Base-by-base conservation (phyloP, 495 filamentous ascomycete genomes). In the Thermothielavioides terrestris region DNA sequence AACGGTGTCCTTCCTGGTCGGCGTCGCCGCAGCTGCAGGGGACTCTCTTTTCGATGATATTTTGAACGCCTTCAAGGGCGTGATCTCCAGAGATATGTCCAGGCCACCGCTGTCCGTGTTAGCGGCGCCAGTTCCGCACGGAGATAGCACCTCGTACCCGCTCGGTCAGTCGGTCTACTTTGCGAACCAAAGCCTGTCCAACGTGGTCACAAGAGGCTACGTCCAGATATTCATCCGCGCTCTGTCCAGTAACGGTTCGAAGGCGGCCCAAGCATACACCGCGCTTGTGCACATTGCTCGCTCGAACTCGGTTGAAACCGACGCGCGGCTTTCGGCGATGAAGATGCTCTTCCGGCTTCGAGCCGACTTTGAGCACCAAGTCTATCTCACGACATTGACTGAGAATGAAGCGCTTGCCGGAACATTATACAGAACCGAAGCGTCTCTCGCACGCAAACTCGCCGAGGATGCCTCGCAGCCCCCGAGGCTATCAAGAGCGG, bases 261-360 rank as follows among this genome's bases (percentile, higher is more conserved):
- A 82, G 63, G 68, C 74, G 6, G 58, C 67, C 6, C 69, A 70
- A 14, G 62, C 74, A 4, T 85, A 78, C 47, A 68, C 71, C 8
- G 63, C 74, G 11, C 63, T 89, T 3, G 68, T 86, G 26, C 67
- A 71, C 39, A 77, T 88, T 52, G 81, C 80, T 7, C 68, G 71
- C 30, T 75, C 69, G 10, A 72, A 75, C 18, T 54, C 61, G 2
- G 77, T 67, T 51, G 77, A 79, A 32, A 70, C 76, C 8, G 84
- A 88, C 65, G 81, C 88, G 38, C 84, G 88, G 10, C 68, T 96
- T 21, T 84, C 82, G 9, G 84, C 84, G 4, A 78, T 95, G 70
- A 94, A 88, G 57, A 67, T 95, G 37, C 71, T 97, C 6, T 89
- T 92, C 59, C 80, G 91, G 18, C 68, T 97, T 17, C 78, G 91